A percentile compares a stretch with the other conserved stretches of the same genome.
phyloP scores from a whole-genome alignment of 2,329 filamentous ascomycete genomes.

The Trichophyton schoenleinii region DNA sequence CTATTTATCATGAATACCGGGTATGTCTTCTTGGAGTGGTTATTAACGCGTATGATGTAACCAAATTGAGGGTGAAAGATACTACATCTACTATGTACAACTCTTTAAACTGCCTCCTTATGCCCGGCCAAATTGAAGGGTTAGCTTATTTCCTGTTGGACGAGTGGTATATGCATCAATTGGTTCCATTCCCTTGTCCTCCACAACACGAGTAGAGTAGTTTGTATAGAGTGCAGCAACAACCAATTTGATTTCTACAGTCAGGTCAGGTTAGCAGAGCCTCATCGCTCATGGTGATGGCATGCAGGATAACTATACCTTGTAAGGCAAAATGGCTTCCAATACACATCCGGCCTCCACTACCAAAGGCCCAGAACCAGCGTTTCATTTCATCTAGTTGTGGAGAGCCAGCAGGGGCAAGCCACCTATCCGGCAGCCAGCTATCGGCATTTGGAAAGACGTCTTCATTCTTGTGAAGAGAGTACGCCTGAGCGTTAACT shows the following conservation, averaged over 20 bases:
- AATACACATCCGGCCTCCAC: conserved; percentile 39
- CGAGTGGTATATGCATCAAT: conserved; percentile 52
- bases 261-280: background rate
- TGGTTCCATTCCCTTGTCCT: conserved; percentile 53
- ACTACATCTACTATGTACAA: background rate
- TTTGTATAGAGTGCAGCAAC: conserved; percentile 59
- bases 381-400: conserved; percentile 34
- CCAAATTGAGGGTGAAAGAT: background rate
- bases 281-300: background rate
- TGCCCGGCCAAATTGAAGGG: conserved; percentile 41
- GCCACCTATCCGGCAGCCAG: conserved; percentile 39
- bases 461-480: conserved; percentile 38
- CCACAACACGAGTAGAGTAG: conserved; percentile 47
- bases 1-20: background rate
- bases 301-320: conserved; percentile 21
- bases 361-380: conserved; percentile 42
- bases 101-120: conserved; percentile 6
- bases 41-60: background rate
- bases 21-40: background rate
- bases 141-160: conserved; percentile 46
- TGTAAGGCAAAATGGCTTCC: conserved; percentile 38
- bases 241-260: conserved; percentile 58
- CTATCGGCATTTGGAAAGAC: conserved; percentile 38
- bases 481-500: conserved; percentile 39
- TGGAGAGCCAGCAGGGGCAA: conserved; percentile 27